phyloP scores from a whole-genome alignment of 345 rosid species.

The Lepidium didymum region DNA sequence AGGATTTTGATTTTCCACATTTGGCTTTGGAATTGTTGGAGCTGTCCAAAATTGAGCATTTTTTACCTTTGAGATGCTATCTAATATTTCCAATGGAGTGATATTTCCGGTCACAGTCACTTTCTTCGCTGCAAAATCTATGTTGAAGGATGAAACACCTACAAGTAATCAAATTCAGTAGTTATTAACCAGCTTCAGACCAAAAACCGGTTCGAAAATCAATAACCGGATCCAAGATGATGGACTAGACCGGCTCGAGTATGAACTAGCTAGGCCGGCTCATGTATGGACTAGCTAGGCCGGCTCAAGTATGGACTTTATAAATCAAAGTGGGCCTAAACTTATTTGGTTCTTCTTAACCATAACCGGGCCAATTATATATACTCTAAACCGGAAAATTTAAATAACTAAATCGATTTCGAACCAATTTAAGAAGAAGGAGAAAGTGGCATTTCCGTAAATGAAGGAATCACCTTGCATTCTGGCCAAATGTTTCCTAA shows the following conservation, averaged over 20 bases:
- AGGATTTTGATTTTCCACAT: background rate
- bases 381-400: background rate
- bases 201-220: background rate
- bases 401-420: background rate
- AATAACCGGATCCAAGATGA: background rate
- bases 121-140: conserved; percentile 59
- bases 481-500: conserved; percentile 80
- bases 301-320: background rate
- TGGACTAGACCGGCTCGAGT: background rate
- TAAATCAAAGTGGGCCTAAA: background rate
- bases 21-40: conserved; percentile 17
- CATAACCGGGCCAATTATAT: background rate
- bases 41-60: conserved; percentile 52
- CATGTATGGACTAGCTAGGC: background rate
- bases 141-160: conserved; percentile 60
- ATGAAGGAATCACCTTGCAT: conserved; percentile 58
- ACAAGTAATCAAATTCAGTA: background rate
- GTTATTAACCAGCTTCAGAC: background rate
- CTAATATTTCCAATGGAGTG: conserved; percentile 41
- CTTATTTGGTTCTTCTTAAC: background rate
- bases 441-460: conserved; percentile 4
- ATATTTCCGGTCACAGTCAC: conserved; percentile 52
- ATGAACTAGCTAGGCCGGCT: background rate
- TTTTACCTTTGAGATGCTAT: conserved; percentile 59
- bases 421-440: background rate